Percentiles rank a stretch among this genome's conserved stretches.
phyloP scores from a whole-genome alignment of 2,329 filamentous ascomycete species.

The Cryphonectria japonica region DNA sequence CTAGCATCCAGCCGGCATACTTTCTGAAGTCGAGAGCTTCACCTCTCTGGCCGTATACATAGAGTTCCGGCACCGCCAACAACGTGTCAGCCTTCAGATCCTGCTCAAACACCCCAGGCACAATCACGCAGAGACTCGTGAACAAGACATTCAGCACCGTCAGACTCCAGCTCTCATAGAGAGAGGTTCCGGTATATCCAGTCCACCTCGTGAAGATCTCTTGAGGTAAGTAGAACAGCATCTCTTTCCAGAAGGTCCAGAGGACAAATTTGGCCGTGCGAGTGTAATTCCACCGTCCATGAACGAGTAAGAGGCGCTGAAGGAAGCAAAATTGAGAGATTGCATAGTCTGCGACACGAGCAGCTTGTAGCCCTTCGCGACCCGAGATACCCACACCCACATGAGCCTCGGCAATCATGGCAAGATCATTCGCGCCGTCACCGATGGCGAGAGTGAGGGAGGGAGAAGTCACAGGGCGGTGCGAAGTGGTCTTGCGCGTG shows the following conservation, averaged over 20 bases:
- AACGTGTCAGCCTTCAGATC: slow-evolving; percentile 83
- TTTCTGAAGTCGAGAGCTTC: slow-evolving; percentile 74
- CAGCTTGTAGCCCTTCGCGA: slow-evolving; percentile 88
- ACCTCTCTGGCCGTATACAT: slow-evolving; percentile 76
- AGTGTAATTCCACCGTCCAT: slow-evolving; percentile 89
- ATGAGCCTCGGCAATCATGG: slow-evolving; percentile 87
- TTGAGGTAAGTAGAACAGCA: slow-evolving; percentile 83
- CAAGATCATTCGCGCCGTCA: slow-evolving; percentile 91
- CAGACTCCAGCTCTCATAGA: slow-evolving; percentile 86
- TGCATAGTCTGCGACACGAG: slow-evolving; percentile 86
- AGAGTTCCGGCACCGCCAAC: slow-evolving; percentile 90
- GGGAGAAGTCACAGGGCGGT: slow-evolving; percentile 18
- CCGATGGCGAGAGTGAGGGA: slow-evolving; percentile 84
- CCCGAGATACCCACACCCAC: slow-evolving; percentile 92
- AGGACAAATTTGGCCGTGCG: slow-evolving; percentile 88
- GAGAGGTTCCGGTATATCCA: slow-evolving; percentile 86
- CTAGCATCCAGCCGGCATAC: slow-evolving; percentile 78
- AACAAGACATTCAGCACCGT: slow-evolving; percentile 96
- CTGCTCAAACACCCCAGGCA: slow-evolving; percentile 90
- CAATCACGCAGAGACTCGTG: slow-evolving; percentile 85
- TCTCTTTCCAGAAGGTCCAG: slow-evolving; percentile 88
- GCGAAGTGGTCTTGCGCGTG: slow-evolving; percentile 57
- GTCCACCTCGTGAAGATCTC: slow-evolving; percentile 82
- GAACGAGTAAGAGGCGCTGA: slow-evolving; percentile 80
- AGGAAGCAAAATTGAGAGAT: slow-evolving; percentile 92